Base-by-base conservation (phyloP, 164 flowering plant genomes). In the Paratinospora sagittata region DNA sequence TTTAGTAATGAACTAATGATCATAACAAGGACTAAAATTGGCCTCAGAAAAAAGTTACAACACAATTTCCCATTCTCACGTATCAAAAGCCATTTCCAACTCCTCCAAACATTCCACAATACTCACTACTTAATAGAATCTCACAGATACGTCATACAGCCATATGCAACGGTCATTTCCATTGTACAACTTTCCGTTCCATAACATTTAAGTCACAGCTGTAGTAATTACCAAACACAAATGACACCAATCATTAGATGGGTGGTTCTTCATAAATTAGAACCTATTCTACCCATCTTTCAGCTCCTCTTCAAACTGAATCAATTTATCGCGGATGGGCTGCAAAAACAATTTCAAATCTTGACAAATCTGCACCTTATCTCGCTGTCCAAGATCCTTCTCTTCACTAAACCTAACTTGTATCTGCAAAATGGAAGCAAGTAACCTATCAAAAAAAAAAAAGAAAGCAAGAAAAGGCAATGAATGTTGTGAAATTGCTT, bases 231-330 rank as follows among this genome's bases (percentile, higher is more conserved):
- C n/a, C n/a, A n/a, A n/a, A n/a, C n/a, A n/a, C n/a, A n/a, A n/a
- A n/a, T n/a, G n/a, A n/a, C n/a, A n/a, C n/a, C n/a, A n/a, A n/a
- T n/a, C n/a, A n/a, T n/a, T n/a, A n/a, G n/a, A n/a, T n/a, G n/a
- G n/a, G n/a, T n/a, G n/a, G n/a, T n/a, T n/a, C n/a, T n/a, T n/a
- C n/a, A n/a, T n/a, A n/a, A n/a, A n/a, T n/a, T n/a, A n/a, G n/a
- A n/a, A 19, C 60, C 24, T 9, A 4, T 33, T 62, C 89, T 89
- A 90, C 78, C 90, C 81, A 14, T 84, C 91, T 80, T 86, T 92
- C 19, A 94, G 89, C 79, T 95, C 97, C 76, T 84, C 78, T 74
- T 95, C 98, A 75, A 92, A 92, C 71, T 86, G 85, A 36, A 73
- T 79, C 74, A 95, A 70, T 60, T 86, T 90, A 71, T 87, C 89